Base-by-base conservation (phyloP, 306 rosid genomes). In the Heteromeles arbutifolia region DNA sequence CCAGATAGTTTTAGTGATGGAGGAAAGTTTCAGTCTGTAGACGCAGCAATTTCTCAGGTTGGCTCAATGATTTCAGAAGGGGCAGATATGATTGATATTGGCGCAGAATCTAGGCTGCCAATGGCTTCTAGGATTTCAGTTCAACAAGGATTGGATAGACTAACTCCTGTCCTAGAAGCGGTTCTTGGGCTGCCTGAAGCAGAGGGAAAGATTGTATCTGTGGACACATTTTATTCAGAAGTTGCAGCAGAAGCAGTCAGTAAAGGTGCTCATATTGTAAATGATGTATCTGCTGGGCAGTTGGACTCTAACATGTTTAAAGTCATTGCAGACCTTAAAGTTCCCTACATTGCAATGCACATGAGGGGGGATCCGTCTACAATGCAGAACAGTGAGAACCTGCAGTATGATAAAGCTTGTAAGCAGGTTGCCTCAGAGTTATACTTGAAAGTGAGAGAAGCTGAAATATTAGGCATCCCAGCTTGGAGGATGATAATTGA, bases 1-100 rank as follows among this genome's bases (percentile, higher is more conserved):
- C 98, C 97, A 22, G 98, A 95, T 85, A 89, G 97, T 83, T 95
- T 95, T 80, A 86, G 97, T 64, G 97, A 95, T 77, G 97, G 97
- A 28, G 93, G 97, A 21, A 88, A 86, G 69, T 90, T 90, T 50
- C 85, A 73, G 64, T 85, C 93, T 54, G 87, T 89, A 43, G 85
- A 85, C 52, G 81, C 84, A 78, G 92, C 97, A 68, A 84, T 90
- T 77, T 84, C 90, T 41, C 97, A 90, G 83, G 97, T 86, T 72
- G 85, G 80, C n/a, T 82, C 76, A 72, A 95, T 92, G 97, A 82
- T 90, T 77, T 79, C 91, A 7, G 90, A 92, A 41, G 97, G 97
- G 24, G 93, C 96, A n/a, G 93, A 92, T 75, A 86, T 95, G 73
- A 92, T 92, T 67, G 99, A 95, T 85, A 86, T 95, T 2, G 98